These are phyloP conservation scores for Yarrowia sp. DNA, from an alignment of 805 yeast genomes.

Conservation along the genomic window DNA sequence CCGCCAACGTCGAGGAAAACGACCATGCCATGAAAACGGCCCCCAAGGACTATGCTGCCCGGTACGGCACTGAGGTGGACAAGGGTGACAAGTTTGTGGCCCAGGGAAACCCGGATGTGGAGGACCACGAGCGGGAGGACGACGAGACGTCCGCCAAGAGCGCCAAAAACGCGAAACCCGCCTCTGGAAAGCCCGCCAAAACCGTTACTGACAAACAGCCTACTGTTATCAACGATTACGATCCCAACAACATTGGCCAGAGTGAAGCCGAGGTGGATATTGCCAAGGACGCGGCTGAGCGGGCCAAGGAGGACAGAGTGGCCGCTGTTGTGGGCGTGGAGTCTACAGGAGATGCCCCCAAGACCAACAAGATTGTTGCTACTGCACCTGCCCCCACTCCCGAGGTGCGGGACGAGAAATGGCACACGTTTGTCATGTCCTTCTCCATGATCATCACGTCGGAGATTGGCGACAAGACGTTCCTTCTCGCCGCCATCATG, in stretches of 20 bases:
- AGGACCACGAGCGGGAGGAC: constrained; percentile 21
- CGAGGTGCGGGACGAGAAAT: constrained; percentile 11
- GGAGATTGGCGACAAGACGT: constrained; percentile 97
- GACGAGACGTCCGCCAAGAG: neutral
- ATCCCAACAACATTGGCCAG: constrained; percentile 36
- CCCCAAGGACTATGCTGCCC: constrained; percentile 39
- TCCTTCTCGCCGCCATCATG: constrained; percentile 94
- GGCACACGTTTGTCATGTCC: constrained; percentile 69
- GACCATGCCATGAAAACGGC: constrained; percentile 39
- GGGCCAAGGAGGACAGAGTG: constrained; percentile 27
- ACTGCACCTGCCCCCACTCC: no score
- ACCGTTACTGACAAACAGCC: constrained; percentile 34
- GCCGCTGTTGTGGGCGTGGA: constrained; percentile 19
- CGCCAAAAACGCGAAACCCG: constrained; percentile 4
- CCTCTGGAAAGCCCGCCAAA: neutral
- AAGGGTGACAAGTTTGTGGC: constrained; percentile 30
- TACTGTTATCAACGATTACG: constrained; percentile 41
- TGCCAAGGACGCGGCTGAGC: constrained; percentile 31
- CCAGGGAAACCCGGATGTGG: constrained; percentile 28
- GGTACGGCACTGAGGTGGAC: constrained; percentile 29
- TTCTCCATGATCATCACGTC: constrained; percentile 89
- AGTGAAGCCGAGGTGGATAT: constrained; percentile 29
- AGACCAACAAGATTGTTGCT: no score
- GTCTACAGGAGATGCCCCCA: neutral
- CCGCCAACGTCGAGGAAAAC: constrained; percentile 32